These are phyloP conservation scores for Nannochloropsis gaditana DNA, from an alignment of 108 stramenopile species.

Conservation along the genomic window DNA sequence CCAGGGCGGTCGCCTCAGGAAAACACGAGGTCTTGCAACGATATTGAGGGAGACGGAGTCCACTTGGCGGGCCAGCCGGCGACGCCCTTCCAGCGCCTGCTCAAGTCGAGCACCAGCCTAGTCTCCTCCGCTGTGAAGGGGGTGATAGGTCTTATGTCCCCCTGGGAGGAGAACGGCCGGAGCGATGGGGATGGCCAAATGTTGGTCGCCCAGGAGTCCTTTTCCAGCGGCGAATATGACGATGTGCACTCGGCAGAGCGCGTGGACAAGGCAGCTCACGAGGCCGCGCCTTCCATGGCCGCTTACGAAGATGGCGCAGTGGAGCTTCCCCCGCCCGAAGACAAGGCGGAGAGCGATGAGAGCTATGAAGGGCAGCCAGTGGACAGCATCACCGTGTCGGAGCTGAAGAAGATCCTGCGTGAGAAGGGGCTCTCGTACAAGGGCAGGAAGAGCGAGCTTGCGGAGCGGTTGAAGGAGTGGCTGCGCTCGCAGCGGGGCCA, in stretches of 20 bases:
- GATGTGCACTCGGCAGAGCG: not conserved
- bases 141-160: constrained; percentile 8
- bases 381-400: constrained; percentile 7
- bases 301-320: not conserved
- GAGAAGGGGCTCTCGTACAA: not conserved
- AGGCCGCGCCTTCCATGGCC: no score
- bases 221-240: not conserved
- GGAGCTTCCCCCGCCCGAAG: not conserved
- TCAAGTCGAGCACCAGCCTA: constrained; percentile 17
- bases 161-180: not conserved
- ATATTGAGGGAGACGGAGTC: no score
- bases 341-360: not conserved
- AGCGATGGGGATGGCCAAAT: not conserved
- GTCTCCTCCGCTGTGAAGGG: constrained; percentile 7
- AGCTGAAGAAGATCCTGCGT: constrained; percentile 8
- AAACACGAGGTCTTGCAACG: no score
- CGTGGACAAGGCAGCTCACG: not conserved
- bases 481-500: not conserved
- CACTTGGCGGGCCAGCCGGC: not conserved
- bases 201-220: not conserved
- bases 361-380: not conserved
- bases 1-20: no score
- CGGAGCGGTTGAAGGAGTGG: not conserved
- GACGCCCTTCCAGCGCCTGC: constrained; percentile 9
- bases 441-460: constrained; percentile 14